These are phyloP conservation scores for Penicillium sp. DNA, from an alignment of 2,329 filamentous ascomycete species.

Conservation along the genomic window DNA sequence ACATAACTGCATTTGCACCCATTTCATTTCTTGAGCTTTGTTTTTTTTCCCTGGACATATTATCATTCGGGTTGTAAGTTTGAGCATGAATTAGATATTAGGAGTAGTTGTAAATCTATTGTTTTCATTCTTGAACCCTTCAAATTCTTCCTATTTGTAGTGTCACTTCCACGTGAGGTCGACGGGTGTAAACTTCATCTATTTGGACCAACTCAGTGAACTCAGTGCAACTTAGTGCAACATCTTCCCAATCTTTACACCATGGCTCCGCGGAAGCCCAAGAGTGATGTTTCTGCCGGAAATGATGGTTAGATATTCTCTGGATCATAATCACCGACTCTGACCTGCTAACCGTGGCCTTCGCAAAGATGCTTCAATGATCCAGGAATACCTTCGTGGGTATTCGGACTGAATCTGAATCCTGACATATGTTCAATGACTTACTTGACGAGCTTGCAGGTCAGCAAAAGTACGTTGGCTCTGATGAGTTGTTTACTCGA, in stretches of 20 bases:
- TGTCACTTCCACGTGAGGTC: slow-evolving; percentile 7
- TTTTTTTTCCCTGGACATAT: slow-evolving; percentile 21
- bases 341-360: slow-evolving; percentile 8
- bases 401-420: slow-evolving; percentile 2
- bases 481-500: background rate
- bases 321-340: background rate
- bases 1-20: slow-evolving; percentile 25
- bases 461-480: slow-evolving; percentile 48
- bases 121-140: background rate
- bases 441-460: slow-evolving; percentile 31
- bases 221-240: background rate
- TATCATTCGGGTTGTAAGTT: slow-evolving; percentile 13
- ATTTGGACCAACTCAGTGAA: background rate
- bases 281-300: slow-evolving; percentile 31
- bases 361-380: slow-evolving; percentile 39
- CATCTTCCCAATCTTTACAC: background rate
- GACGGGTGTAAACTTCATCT: background rate
- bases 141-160: background rate
- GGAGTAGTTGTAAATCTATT: slow-evolving; percentile 16
- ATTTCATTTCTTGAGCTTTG: slow-evolving; percentile 14
- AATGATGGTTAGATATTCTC: slow-evolving; percentile 34
- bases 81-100: slow-evolving; percentile 15
- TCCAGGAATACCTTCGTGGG: slow-evolving; percentile 54
- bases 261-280: slow-evolving; percentile 45
- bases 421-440: background rate